These are phyloP conservation scores for Fragaria nilgerrensis DNA, from an alignment of 306 rosid species.

Conservation along the genomic window DNA sequence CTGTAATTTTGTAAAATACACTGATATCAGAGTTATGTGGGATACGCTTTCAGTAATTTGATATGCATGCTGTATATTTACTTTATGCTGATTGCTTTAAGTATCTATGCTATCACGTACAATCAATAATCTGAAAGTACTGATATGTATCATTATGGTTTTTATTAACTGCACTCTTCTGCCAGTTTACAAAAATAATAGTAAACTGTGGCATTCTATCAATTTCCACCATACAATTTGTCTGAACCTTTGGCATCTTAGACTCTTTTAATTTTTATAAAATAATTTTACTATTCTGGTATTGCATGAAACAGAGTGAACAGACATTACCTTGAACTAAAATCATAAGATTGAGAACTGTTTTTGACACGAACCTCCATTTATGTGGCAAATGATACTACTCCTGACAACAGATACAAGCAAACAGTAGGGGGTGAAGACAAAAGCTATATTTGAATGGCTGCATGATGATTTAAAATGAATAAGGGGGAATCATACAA, in stretches of 20 bases:
- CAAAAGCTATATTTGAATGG: not conserved
- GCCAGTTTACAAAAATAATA: not conserved
- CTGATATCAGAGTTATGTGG: not conserved
- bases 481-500: not conserved
- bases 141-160: not conserved
- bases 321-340: not conserved
- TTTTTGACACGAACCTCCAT: not conserved
- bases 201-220: not conserved
- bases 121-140: not conserved
- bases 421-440: not conserved
- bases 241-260: not conserved
- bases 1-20: not conserved
- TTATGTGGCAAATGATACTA: not conserved
- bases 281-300: not conserved
- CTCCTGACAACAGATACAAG: not conserved
- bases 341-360: not conserved
- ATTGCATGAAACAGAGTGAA: not conserved
- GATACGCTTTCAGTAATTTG: not conserved
- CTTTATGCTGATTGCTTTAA: not conserved
- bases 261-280: not conserved
- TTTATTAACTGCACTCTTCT: not conserved
- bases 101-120: too few relatives aligned
- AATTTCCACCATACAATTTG: not conserved
- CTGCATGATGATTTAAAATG: not conserved
- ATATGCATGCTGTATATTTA: not conserved